phyloP scores from a whole-genome alignment of 148 eudicot species.

The Fallopia convolvulus region DNA sequence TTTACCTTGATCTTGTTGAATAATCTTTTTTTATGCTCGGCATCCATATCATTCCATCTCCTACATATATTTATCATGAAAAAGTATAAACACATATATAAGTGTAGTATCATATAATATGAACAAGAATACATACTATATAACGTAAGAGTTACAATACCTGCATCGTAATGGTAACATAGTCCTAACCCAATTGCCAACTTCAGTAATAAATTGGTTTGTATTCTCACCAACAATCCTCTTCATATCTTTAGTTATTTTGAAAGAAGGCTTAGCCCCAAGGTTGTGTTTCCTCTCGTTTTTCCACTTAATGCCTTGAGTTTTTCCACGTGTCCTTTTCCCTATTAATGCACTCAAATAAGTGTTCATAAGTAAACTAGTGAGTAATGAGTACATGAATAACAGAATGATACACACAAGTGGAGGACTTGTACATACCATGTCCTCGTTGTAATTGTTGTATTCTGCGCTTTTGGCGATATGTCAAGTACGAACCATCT shows the following conservation, averaged over 20 bases:
- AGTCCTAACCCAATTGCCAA: background rate
- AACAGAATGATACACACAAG: background rate
- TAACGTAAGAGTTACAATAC: background rate
- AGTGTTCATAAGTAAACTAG: background rate
- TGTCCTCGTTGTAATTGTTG: background rate
- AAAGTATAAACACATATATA: background rate
- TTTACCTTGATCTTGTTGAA: background rate
- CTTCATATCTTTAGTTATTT: background rate
- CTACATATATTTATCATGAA: background rate
- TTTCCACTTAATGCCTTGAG: background rate
- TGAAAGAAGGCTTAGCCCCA: background rate
- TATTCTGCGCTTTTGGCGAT: background rate
- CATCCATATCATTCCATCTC: background rate
- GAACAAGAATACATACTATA: background rate
- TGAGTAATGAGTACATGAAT: background rate
- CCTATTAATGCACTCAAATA: background rate
- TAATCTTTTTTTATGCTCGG: background rate
- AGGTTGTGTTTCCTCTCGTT: background rate
- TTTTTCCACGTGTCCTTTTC: background rate
- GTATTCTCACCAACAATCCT: background rate
- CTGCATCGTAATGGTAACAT: background rate
- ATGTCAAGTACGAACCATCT: background rate
- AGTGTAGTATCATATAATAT: background rate
- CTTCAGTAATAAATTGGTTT: background rate
- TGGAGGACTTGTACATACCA: background rate